Percentiles rank a stretch among this genome's conserved stretches.
Evolutionary conservation across 257 asterid genomes (phyloP).

Genomic region (Nyctanthes arbortristis): DNA sequence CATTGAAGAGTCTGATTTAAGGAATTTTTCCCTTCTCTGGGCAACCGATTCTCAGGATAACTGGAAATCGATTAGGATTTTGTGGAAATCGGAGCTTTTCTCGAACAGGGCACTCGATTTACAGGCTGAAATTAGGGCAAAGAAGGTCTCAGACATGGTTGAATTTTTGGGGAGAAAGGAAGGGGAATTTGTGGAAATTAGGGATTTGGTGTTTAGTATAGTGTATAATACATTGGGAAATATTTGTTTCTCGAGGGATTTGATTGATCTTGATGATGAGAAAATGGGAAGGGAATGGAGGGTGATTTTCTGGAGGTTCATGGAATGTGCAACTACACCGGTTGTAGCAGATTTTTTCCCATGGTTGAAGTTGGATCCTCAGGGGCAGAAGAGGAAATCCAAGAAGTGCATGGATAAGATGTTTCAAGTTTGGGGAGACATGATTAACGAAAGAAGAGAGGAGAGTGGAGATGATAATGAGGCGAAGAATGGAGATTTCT

Average conservation of each 20-base stretch:
- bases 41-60: slow-evolving; percentile 31
- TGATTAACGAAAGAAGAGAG: slow-evolving; percentile 32
- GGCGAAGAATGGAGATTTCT: slow-evolving; percentile 28
- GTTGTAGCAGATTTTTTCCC: slow-evolving; percentile 43
- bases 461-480: background rate
- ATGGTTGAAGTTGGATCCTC: slow-evolving; percentile 22
- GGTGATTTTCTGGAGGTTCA: slow-evolving; percentile 41
- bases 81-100: slow-evolving; percentile 42
- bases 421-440: slow-evolving; percentile 34
- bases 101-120: slow-evolving; percentile 29
- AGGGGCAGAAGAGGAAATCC: slow-evolving; percentile 23
- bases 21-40: slow-evolving; percentile 40
- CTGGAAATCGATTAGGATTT: slow-evolving; percentile 35
- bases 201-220: slow-evolving; percentile 29
- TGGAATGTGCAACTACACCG: slow-evolving; percentile 47
- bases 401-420: slow-evolving; percentile 26
- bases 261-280: slow-evolving; percentile 36
- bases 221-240: slow-evolving; percentile 32
- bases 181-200: slow-evolving; percentile 31
- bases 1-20: slow-evolving; percentile 37
- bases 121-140: slow-evolving; percentile 28
- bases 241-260: slow-evolving; percentile 37
- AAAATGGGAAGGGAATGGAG: slow-evolving; percentile 27
- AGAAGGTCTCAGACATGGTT: slow-evolving; percentile 33
- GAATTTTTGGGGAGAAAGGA: slow-evolving; percentile 25